Base-by-base conservation (phyloP, 257 asterid genomes). In the Schizonepeta tenuifolia region DNA sequence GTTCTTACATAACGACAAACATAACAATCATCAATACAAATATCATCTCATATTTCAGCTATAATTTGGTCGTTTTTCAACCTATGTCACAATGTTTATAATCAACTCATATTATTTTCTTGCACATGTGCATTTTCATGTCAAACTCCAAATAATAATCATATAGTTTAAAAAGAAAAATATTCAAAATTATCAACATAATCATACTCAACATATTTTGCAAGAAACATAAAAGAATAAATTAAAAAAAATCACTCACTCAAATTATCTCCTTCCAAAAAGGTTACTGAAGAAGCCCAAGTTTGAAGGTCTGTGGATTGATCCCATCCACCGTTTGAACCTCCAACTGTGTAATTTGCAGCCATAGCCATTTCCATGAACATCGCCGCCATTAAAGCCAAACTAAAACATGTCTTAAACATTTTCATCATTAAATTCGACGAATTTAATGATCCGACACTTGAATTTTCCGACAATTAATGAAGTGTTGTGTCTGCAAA, bases 241-340 rank as follows among this genome's bases (percentile, higher is more conserved):
- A 26, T 24, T 24, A 51, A 35, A 53, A 11, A 0, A 26, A n/a
- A 14, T 1, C 1, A 79, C 89, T 82, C 61, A 90, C 96, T 60
- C 47, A 90, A 64, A 68, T 70, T 60, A 73, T 90, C 97, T 77
- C 93, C 93, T 9, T 56, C 54, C 0, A 28, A 31, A 70, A 90
- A 90, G 3, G 76, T 76, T 7, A 70, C n/a, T 0, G 81, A 53
- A 33, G 91, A 77, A 17, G 89, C 86, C 97, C 93, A 90, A 4
- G 84, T 55, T 71, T 80, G 54, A n/a, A 77, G 79, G 57, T 85
- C 63, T 1, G 82, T 79, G 49, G 74, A 7, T 53, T 76, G 86
- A 31, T 84, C 86, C 96, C 97, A 88, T 17, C 89, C 88, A 33
- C 87, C 93, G 28, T 43, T 35, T 46, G 88, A 76, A 22, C 72